phyloP scores from a whole-genome alignment of 2,329 filamentous ascomycete genomes.

The Tolypocladium album region DNA sequence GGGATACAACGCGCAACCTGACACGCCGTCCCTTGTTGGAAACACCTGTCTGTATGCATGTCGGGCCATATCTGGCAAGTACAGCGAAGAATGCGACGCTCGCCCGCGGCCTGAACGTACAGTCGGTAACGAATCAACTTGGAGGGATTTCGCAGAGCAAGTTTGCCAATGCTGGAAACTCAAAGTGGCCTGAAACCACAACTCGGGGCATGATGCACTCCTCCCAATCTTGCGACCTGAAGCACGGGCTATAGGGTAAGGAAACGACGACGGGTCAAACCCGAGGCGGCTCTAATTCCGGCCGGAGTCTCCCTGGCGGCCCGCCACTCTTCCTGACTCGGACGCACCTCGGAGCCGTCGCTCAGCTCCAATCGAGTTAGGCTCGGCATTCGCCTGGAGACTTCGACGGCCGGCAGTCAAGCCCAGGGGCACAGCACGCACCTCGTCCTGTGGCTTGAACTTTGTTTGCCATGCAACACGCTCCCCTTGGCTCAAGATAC shows the following conservation, averaged over 20 bases:
- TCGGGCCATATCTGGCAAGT: neutral
- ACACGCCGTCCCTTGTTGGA: neutral
- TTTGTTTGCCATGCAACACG: neutral
- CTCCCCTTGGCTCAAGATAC: neutral
- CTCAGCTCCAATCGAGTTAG: neutral
- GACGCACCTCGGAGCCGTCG: neutral
- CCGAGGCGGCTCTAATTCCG: neutral
- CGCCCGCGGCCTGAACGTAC: neutral
- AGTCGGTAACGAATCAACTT: constrained; percentile 1
- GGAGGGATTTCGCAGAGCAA: neutral
- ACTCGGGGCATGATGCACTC: too few relatives aligned
- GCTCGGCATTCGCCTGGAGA: neutral
- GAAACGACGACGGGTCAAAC: neutral
- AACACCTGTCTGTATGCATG: neutral
- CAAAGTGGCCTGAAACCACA: neutral
- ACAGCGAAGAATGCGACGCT: neutral
- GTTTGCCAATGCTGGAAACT: neutral
- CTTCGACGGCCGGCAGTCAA: neutral
- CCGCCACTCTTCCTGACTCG: neutral
- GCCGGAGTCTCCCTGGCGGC: neutral
- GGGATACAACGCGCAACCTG: neutral
- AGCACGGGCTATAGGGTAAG: neutral
- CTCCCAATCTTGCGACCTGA: neutral
- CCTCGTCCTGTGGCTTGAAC: neutral
- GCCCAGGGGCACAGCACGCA: neutral